Conservation (phyloP, 1,139 yeast genomes). For the Yamadazyma pseudoaaseri region DNA sequence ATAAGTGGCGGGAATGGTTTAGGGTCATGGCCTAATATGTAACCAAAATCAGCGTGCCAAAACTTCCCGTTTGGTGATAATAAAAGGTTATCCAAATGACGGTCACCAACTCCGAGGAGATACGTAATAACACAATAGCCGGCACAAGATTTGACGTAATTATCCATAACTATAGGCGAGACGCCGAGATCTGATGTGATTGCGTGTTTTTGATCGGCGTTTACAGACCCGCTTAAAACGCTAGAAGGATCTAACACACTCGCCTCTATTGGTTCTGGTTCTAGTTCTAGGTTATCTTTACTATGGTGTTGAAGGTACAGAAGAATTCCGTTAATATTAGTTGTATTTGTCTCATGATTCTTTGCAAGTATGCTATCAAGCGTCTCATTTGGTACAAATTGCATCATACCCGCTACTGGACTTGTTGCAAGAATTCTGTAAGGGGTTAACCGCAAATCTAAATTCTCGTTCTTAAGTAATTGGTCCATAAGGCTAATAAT, state of each 20-base stretch:
- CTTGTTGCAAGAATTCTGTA: conserved; percentile 91
- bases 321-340: conserved; percentile 54
- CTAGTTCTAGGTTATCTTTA: conserved; percentile 55
- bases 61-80: conserved; percentile 75
- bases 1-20: conserved; percentile 98
- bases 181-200: conserved; percentile 67
- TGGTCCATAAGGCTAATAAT: conserved; percentile 91
- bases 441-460: conserved; percentile 85
- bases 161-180: conserved; percentile 78
- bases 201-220: conserved; percentile 24
- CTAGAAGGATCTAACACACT: conserved; percentile 23
- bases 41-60: conserved; percentile 98
- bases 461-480: conserved; percentile 81
- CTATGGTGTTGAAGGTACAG: conserved; percentile 68
- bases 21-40: conserved; percentile 93
- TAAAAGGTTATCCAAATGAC: conserved; percentile 89
- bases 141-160: conserved; percentile 92
- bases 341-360: conserved; percentile 44
- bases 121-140: conserved; percentile 98
- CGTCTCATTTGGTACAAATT: conserved; percentile 89
- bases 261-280: conserved; percentile 27
- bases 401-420: conserved; percentile 86
- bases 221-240: conserved; percentile 6
- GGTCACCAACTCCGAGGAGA: conserved; percentile 91
- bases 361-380: conserved; percentile 71